Percentiles rank a stretch among this genome's conserved stretches.
phyloP scores from a whole-genome alignment of 2,329 filamentous ascomycete species.

The Ascochyta pisi region DNA sequence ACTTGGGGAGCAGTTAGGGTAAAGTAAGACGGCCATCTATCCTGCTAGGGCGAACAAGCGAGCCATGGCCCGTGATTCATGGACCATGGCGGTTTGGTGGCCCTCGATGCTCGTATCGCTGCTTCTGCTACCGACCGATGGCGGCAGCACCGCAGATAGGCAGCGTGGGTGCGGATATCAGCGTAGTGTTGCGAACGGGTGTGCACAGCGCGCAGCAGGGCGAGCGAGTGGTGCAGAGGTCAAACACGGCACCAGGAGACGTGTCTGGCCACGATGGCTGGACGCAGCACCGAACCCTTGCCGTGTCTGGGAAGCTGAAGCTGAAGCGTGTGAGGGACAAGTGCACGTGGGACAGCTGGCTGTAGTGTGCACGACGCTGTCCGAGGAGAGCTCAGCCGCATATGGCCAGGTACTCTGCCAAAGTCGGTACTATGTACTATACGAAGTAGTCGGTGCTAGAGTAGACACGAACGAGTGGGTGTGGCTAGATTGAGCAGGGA shows the following conservation, averaged over 20 bases:
- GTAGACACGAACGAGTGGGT: neutral
- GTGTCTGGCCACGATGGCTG: slow-evolving; percentile 31
- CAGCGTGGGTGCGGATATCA: slow-evolving; percentile 24
- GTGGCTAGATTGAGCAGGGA: slow-evolving; percentile 12
- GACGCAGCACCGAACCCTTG: slow-evolving; percentile 24
- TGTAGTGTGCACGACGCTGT: slow-evolving; percentile 28
- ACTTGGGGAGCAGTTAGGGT: slow-evolving; percentile 43
- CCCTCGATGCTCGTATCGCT: slow-evolving; percentile 38
- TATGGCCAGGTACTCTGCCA: neutral
- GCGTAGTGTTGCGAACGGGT: slow-evolving; percentile 22
- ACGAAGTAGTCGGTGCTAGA: too few species aligned
- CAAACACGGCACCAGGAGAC: slow-evolving; percentile 38
- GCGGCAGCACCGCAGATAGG: slow-evolving; percentile 36
- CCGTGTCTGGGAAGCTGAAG: slow-evolving; percentile 15
- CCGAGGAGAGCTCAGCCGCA: slow-evolving; percentile 30
- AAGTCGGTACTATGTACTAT: too few species aligned
- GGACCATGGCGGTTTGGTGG: slow-evolving; percentile 18
- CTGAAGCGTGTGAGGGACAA: slow-evolving; percentile 5
- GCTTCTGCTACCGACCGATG: slow-evolving; percentile 28
- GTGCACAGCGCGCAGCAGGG: neutral
- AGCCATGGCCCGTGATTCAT: slow-evolving; percentile 11
- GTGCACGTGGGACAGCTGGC: neutral
- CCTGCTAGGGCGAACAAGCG: slow-evolving; percentile 29
- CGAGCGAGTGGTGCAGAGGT: slow-evolving; percentile 20
- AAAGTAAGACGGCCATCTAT: slow-evolving; percentile 38